These are phyloP conservation scores for Didymella pomorum DNA, from an alignment of 2,329 filamentous ascomycete genomes.

Conservation along the genomic window DNA sequence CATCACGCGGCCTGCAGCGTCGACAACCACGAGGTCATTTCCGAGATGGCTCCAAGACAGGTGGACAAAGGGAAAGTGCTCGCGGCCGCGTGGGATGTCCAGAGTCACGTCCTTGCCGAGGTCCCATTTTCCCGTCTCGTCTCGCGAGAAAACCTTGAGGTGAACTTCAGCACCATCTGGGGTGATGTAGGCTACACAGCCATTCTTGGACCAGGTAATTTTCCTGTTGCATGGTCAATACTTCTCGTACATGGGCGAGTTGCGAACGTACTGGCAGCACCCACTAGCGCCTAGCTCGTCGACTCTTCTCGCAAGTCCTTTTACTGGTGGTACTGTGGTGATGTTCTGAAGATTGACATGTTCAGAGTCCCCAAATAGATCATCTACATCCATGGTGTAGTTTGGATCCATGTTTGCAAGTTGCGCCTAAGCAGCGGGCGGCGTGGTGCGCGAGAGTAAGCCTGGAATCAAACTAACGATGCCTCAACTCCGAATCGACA, in stretches of 20 bases:
- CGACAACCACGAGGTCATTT: conserved; percentile 83
- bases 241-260: background rate
- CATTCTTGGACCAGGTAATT: conserved; percentile 86
- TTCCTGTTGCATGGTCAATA: conserved; percentile 62
- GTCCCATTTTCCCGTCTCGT: conserved; percentile 75
- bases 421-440: conserved; percentile 13
- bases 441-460: background rate
- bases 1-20: conserved; percentile 78
- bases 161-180: conserved; percentile 74
- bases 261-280: conserved; percentile 78
- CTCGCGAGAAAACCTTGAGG: conserved; percentile 75
- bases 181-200: conserved; percentile 83
- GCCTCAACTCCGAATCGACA: background rate
- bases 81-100: conserved; percentile 68
- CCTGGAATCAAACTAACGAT: background rate
- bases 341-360: conserved; percentile 68
- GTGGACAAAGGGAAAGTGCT: conserved; percentile 75
- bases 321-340: conserved; percentile 62
- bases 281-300: conserved; percentile 79
- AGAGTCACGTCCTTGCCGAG: conserved; percentile 75
- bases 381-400: conserved; percentile 52
- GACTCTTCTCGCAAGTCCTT: conserved; percentile 74
- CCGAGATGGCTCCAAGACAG: conserved; percentile 81
- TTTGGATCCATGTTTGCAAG: conserved; percentile 63
- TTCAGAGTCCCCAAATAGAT: conserved; percentile 60